These are phyloP conservation scores for Chlorella sp. DNA, from an alignment of 139 green algal genomes.

Conservation along the genomic window DNA sequence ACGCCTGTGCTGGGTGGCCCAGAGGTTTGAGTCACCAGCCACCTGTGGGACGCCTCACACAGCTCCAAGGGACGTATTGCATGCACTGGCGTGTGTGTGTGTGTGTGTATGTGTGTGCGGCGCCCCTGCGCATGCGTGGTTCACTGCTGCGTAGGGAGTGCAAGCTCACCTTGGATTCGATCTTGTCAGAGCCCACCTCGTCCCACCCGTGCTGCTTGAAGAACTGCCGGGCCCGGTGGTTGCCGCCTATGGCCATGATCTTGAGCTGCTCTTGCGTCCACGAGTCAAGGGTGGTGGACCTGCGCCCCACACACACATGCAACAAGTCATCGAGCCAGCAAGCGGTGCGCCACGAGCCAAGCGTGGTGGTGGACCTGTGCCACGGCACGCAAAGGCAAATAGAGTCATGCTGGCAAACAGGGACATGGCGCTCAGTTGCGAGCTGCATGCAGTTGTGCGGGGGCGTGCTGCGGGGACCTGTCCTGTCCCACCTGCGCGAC, in stretches of 20 bases:
- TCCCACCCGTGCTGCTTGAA: conserved; percentile 99
- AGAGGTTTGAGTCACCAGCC: too few relatives aligned
- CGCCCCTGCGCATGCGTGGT: not conserved
- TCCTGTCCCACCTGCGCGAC: too few relatives aligned
- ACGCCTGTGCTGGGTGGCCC: too few relatives aligned
- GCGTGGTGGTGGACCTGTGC: too few relatives aligned
- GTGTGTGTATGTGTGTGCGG: not conserved
- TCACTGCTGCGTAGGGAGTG: not conserved
- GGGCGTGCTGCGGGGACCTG: too few relatives aligned
- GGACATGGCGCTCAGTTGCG: too few relatives aligned
- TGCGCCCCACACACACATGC: conserved; percentile 9
- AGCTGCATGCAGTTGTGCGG: too few relatives aligned
- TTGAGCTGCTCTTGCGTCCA: conserved; percentile 96
- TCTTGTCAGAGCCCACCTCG: conserved; percentile 85
- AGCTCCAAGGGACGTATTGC: not conserved
- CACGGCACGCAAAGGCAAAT: too few relatives aligned
- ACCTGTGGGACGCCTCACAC: not conserved
- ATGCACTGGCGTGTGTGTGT: not conserved
- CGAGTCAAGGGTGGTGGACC: conserved; percentile 87
- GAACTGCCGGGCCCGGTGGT: conserved; percentile 79
- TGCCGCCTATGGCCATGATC: conserved; percentile 84
- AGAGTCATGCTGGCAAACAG: too few relatives aligned
- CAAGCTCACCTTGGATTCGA: conserved; percentile 76
- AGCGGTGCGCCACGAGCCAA: not conserved
- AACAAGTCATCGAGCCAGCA: not conserved